Percentiles rank a stretch among this genome's conserved stretches.
Evolutionary conservation across 108 stramenopile species (phyloP).

Genomic region (Conticribra weissflogii): DNA sequence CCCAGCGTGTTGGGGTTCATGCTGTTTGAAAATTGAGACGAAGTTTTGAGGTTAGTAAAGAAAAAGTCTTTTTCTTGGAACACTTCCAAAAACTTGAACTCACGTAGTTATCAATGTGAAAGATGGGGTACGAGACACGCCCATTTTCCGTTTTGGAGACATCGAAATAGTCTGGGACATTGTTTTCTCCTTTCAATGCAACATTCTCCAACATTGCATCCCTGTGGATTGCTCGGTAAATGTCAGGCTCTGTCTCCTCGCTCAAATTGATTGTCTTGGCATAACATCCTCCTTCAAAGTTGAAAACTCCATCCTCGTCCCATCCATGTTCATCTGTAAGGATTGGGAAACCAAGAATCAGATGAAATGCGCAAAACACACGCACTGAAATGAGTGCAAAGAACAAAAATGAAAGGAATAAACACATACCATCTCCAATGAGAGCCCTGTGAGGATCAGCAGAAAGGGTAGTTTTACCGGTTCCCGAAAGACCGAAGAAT

Average conservation of each 20-base stretch:
- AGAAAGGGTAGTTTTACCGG: slow-evolving; percentile 96
- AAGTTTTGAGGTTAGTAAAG: neutral
- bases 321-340: slow-evolving; percentile 89
- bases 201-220: slow-evolving; percentile 98
- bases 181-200: slow-evolving; percentile 54
- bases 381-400: slow-evolving; percentile 11
- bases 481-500: slow-evolving; percentile 96
- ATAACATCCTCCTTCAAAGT: slow-evolving; percentile 99
- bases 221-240: slow-evolving; percentile 93
- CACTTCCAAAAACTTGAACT: slow-evolving; percentile 26
- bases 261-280: slow-evolving; percentile 97
- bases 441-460: slow-evolving; percentile 94
- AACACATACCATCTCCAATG: slow-evolving; percentile 75
- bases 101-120: slow-evolving; percentile 91
- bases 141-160: slow-evolving; percentile 96
- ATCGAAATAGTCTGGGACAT: slow-evolving; percentile 90
- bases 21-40: slow-evolving; percentile 43
- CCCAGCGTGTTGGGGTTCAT: slow-evolving; percentile 92
- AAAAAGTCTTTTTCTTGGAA: too few species aligned
- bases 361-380: slow-evolving; percentile 11
- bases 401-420: neutral
- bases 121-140: slow-evolving; percentile 95
- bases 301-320: slow-evolving; percentile 97
- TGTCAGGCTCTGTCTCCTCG: slow-evolving; percentile 96
- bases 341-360: slow-evolving; percentile 6